phyloP scores from a whole-genome alignment of 768 basidiomycete genomes.

The Leccinum boreale region DNA sequence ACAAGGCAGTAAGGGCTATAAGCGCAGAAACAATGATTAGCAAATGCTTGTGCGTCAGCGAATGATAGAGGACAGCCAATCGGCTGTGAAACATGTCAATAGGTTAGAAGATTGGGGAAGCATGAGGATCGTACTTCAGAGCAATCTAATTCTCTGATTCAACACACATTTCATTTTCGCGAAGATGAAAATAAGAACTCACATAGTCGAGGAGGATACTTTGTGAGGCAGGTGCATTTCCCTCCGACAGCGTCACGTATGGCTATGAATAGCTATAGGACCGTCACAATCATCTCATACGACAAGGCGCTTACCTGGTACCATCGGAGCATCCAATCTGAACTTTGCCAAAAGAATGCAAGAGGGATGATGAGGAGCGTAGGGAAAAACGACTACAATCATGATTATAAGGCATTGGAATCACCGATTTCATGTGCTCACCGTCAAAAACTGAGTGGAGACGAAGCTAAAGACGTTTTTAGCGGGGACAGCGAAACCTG shows the following conservation, averaged over 20 bases:
- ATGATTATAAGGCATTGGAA: not conserved
- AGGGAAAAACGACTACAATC: constrained; percentile 55
- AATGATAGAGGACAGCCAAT: constrained; percentile 39
- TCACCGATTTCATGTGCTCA: constrained; percentile 28
- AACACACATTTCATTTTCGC: not conserved
- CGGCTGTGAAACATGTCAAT: constrained; percentile 35
- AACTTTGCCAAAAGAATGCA: constrained; percentile 45
- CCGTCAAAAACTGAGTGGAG: constrained; percentile 43
- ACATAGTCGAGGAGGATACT: constrained; percentile 69
- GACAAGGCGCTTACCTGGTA: constrained; percentile 47
- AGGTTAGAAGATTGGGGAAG: not conserved
- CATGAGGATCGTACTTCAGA: constrained; percentile 35
- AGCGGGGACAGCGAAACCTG: constrained; percentile 53
- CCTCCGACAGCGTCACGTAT: constrained; percentile 54
- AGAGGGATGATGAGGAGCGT: constrained; percentile 48
- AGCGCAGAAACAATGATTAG: constrained; percentile 52
- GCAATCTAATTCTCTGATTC: constrained; percentile 34
- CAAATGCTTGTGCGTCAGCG: constrained; percentile 50
- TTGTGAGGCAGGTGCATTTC: constrained; percentile 51
- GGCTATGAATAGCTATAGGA: constrained; percentile 42
- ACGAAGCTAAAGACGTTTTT: constrained; percentile 48
- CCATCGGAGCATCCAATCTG: constrained; percentile 54
- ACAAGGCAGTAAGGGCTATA: constrained; percentile 41
- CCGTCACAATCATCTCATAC: not conserved
- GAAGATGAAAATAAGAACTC: constrained; percentile 16